Conservation (phyloP, 257 asterid genomes). For the Phtheirospermum japonicum region DNA sequence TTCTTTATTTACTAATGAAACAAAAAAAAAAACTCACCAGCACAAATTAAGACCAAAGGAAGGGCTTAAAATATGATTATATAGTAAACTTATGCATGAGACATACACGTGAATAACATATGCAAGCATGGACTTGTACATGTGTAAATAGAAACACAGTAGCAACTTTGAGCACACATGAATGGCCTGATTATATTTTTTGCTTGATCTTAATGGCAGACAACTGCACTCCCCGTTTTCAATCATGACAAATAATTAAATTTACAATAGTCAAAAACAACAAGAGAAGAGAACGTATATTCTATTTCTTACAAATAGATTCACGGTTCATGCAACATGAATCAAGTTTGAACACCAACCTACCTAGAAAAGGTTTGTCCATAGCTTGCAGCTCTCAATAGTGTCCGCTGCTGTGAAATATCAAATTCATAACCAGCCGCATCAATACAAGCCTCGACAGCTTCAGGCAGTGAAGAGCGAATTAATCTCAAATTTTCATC, state of each 20-base stretch:
- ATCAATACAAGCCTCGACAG: constrained; percentile 92
- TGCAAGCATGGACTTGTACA: constrained; percentile 1
- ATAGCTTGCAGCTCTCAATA: constrained; percentile 93
- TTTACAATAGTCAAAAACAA: not conserved
- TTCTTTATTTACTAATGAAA: not conserved
- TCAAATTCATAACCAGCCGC: constrained; percentile 96
- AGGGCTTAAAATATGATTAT: not conserved
- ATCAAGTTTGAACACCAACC: constrained; percentile 30
- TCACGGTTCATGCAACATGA: constrained; percentile 14
- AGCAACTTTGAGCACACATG: not conserved
- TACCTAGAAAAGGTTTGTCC: constrained; percentile 99
- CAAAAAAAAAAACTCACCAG: not conserved
- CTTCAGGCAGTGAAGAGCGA: constrained; percentile 82
- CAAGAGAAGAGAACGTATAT: constrained; percentile 4
- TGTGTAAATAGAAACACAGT: constrained; percentile 1
- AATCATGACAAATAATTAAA: constrained; percentile 1
- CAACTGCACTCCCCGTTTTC: not conserved
- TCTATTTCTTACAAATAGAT: constrained; percentile 1
- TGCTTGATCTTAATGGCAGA: not conserved
- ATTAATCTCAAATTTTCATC: constrained; percentile 95
- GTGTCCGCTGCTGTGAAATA: constrained; percentile 64
- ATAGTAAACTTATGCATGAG: not conserved
- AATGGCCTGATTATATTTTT: not conserved
- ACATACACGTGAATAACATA: not conserved
- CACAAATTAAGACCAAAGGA: not conserved